These are phyloP conservation scores for Mesembryanthemum crystallinum DNA, from an alignment of 148 eudicot genomes.

Conservation along the genomic window DNA sequence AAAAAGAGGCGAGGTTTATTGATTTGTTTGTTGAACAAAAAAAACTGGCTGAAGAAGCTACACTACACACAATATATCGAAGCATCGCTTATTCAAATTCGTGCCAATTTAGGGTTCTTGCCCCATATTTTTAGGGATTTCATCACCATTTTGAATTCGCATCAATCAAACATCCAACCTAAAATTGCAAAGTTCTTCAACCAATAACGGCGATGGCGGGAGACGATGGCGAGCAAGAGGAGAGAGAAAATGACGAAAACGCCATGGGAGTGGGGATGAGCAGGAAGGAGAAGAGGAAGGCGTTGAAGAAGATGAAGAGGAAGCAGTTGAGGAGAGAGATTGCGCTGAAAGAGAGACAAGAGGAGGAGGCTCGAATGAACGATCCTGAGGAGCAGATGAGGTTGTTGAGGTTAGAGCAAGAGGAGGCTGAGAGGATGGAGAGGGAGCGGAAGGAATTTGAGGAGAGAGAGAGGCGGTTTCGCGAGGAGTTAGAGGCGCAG, in stretches of 20 bases:
- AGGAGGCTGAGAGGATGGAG: slow-evolving; percentile 61
- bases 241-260: slow-evolving; percentile 9
- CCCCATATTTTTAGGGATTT: neutral
- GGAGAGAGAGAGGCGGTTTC: slow-evolving; percentile 67
- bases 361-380: slow-evolving; percentile 51
- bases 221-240: slow-evolving; percentile 1
- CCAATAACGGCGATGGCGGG: slow-evolving; percentile 4
- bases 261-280: slow-evolving; percentile 15
- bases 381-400: slow-evolving; percentile 61
- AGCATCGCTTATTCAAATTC: neutral
- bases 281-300: slow-evolving; percentile 78
- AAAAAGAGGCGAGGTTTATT: no score
- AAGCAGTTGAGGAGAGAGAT: slow-evolving; percentile 64
- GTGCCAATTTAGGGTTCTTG: neutral
- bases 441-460: slow-evolving; percentile 63
- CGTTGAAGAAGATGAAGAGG: slow-evolving; percentile 76
- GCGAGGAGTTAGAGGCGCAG: slow-evolving; percentile 43
- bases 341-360: slow-evolving; percentile 57
- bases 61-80: neutral
- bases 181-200: neutral
- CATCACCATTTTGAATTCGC: no score
- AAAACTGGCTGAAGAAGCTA: no score
- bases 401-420: slow-evolving; percentile 47
- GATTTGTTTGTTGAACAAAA: no score
- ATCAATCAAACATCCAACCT: neutral